Percentiles rank a stretch among this genome's conserved stretches.
These are phyloP conservation scores for Styphnolobium japonicum DNA, from an alignment of 306 rosid genomes.

Conservation along the genomic window DNA sequence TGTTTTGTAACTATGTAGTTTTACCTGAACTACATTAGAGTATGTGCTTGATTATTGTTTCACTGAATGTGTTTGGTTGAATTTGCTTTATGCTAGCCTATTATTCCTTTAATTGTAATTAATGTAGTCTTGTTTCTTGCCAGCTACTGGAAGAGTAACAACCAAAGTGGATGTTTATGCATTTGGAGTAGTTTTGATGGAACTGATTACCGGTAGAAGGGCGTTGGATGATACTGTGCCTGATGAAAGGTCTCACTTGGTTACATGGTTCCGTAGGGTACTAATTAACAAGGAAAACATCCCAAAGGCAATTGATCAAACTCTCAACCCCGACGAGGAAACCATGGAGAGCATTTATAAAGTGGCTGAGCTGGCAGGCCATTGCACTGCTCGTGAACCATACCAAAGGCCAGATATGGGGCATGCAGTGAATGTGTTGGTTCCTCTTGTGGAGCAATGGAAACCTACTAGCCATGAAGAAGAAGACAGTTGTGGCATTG, in stretches of 20 bases:
- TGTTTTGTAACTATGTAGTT: neutral
- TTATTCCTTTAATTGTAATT: neutral
- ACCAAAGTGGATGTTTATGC: slow-evolving; percentile 94
- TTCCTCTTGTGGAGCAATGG: slow-evolving; percentile 82
- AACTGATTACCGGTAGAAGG: slow-evolving; percentile 72
- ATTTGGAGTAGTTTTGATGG: slow-evolving; percentile 90
- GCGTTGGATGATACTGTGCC: slow-evolving; percentile 77
- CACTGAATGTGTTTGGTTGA: slow-evolving; percentile 3
- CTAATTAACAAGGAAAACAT: slow-evolving; percentile 78
- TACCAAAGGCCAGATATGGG: slow-evolving; percentile 95
- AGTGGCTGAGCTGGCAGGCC: slow-evolving; percentile 89
- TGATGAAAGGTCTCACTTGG: slow-evolving; percentile 82
- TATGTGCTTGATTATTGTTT: neutral
- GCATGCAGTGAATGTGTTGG: slow-evolving; percentile 76
- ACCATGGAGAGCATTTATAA: slow-evolving; percentile 85
- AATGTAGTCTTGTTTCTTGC: slow-evolving; percentile 14
- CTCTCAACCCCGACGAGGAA: slow-evolving; percentile 75
- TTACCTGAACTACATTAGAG: neutral
- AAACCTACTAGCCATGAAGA: slow-evolving; percentile 58
- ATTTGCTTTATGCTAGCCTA: neutral
- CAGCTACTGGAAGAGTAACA: slow-evolving; percentile 94
- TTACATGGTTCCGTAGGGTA: slow-evolving; percentile 84
- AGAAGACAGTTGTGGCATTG: slow-evolving; percentile 51
- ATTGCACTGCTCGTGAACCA: slow-evolving; percentile 86
- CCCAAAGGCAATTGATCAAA: slow-evolving; percentile 80